Conservation (phyloP, 805 yeast genomes). For the Zygosaccharomyces siamensis region DNA sequence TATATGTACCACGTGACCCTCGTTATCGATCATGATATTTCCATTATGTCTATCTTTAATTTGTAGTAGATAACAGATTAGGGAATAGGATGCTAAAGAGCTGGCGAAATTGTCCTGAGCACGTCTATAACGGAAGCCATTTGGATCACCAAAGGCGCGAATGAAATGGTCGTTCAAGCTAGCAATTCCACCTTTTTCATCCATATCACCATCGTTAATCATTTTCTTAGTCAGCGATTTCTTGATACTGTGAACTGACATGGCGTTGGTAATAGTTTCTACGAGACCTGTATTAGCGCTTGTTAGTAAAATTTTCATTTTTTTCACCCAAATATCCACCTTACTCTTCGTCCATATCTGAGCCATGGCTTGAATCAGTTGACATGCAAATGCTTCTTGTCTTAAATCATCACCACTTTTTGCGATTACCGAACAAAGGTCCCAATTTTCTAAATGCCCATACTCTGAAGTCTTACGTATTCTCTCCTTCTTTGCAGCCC, state of each 20-base stretch:
- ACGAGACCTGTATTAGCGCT: slow-evolving; percentile 88
- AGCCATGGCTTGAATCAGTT: slow-evolving; percentile 80
- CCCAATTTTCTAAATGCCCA: slow-evolving; percentile 92
- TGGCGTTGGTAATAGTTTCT: slow-evolving; percentile 92
- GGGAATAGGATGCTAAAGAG: slow-evolving; percentile 87
- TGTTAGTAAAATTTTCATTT: slow-evolving; percentile 88
- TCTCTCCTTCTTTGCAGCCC: slow-evolving; percentile 77
- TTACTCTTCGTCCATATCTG: slow-evolving; percentile 70
- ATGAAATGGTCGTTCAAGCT: slow-evolving; percentile 74
- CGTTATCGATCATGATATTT: slow-evolving; percentile 92
- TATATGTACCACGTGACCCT: slow-evolving; percentile 91
- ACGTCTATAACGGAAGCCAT: slow-evolving; percentile 49
- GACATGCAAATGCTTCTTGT: slow-evolving; percentile 98
- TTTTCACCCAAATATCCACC: slow-evolving; percentile 83
- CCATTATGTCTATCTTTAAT: slow-evolving; percentile 97
- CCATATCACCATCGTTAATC: slow-evolving; percentile 54
- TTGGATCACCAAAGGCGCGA: slow-evolving; percentile 65
- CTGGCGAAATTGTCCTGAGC: slow-evolving; percentile 84
- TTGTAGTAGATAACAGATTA: slow-evolving; percentile 83
- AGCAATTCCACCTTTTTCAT: slow-evolving; percentile 62
- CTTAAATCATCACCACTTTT: slow-evolving; percentile 94
- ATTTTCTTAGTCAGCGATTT: slow-evolving; percentile 81
- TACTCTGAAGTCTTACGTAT: slow-evolving; percentile 71
- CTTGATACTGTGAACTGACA: slow-evolving; percentile 90
- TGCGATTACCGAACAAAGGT: slow-evolving; percentile 88